Base-by-base conservation (phyloP, 805 yeast genomes). In the Suhomyces kilbournensis region DNA sequence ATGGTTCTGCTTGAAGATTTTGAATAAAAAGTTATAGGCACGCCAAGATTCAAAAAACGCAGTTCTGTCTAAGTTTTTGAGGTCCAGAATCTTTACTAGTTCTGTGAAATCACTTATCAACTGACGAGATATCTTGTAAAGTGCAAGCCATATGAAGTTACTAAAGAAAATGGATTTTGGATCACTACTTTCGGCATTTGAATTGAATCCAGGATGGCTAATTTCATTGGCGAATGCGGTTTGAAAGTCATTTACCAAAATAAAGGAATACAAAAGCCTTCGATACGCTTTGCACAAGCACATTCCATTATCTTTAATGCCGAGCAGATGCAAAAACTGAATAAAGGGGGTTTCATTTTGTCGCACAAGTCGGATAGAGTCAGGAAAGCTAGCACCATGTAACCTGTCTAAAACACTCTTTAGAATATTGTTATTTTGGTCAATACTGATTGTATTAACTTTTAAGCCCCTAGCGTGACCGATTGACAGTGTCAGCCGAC, bases 141-240 rank as follows among this genome's bases (percentile, higher is more conserved):
- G 47, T 2, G 60, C 22, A 20, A 65, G 45, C 60, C 65, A 61
- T 6, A 66, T 43, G 42, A 60, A 56, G 49, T 64, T 62, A 39
- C 58, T 46, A 15, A 51, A 38, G 44, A 53, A 56, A 35, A 54
- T 51, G 4, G 43, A 42, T 28, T 20, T 35, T 3, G 42, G 25
- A 25, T 44, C 54, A 3, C 43, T 25, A 23, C 23, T 38, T 14
- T 26, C 20, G 14, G 42, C 30, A 39, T 66, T 65, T 10, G 65
- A 40, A 47, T 66, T 67, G 48, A 60, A 62, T 0, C 66, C 63
- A 1, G 70, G 67, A 34, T 63, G 67, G 10, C 38, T n/a, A 8
- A 58, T 56, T 22, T 59, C 64, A 15, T 55, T 54, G 19, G n/a
- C 10, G 12, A 52, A 19, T 38, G 49, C 40, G 10, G 47, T 32